Evolutionary conservation across 2,329 filamentous ascomycete genomes (phyloP).

Genomic region (Sarocladium brachiariae): DNA sequence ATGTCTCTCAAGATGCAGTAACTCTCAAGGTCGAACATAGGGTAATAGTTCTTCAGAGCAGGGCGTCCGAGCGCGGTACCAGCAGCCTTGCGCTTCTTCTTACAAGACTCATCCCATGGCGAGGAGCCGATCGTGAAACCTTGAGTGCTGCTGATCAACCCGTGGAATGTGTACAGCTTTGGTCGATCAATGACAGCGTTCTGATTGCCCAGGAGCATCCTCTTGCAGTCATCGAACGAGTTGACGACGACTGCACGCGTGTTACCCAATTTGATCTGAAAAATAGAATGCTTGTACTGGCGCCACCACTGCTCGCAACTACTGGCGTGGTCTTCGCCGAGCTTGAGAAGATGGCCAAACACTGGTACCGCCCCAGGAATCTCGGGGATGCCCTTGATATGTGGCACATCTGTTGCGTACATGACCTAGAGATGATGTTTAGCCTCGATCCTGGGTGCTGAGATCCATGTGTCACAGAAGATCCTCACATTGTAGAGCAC

Average conservation of each 20-base stretch:
- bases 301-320: slow-evolving; percentile 44
- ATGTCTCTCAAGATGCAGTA: slow-evolving; percentile 44
- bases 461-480: not conserved
- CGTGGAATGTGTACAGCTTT: slow-evolving; percentile 47
- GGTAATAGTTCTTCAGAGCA: slow-evolving; percentile 38
- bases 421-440: slow-evolving; percentile 15
- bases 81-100: slow-evolving; percentile 45
- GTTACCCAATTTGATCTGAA: slow-evolving; percentile 47
- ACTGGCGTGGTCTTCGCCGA: slow-evolving; percentile 47
- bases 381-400: slow-evolving; percentile 41
- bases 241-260: slow-evolving; percentile 46
- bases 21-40: slow-evolving; percentile 48
- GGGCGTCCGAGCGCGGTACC: slow-evolving; percentile 38
- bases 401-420: slow-evolving; percentile 37
- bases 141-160: slow-evolving; percentile 42
- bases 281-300: slow-evolving; percentile 38
- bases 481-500: slow-evolving; percentile 12
- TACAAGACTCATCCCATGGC: slow-evolving; percentile 47
- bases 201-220: slow-evolving; percentile 42
- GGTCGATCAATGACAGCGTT: slow-evolving; percentile 43
- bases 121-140: slow-evolving; percentile 49
- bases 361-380: slow-evolving; percentile 43
- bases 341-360: slow-evolving; percentile 40
- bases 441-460: not conserved
- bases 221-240: slow-evolving; percentile 44